Base-by-base conservation (phyloP, 225 moss, liverwort and hornwort genomes). In the Pleurozium schreberi region DNA sequence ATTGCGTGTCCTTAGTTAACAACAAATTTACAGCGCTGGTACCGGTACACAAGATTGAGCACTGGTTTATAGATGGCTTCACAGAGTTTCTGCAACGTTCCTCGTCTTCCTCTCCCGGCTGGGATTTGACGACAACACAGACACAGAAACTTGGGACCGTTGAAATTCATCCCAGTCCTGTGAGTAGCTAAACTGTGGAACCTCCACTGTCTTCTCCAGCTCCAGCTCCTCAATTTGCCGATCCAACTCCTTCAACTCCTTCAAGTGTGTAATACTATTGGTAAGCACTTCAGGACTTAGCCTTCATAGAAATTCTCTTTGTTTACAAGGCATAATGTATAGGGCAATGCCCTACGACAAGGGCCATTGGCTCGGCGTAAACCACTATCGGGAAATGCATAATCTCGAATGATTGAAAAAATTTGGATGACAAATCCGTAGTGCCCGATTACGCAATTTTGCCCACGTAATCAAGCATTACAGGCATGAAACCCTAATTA, bases 171-270 rank as follows among this genome's bases (percentile, higher is more conserved):
- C 57, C 14, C 81, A 79, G 61, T 53, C 49, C 60, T 62, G 61
- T 19, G 59, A 69, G 89, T 68, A 79, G 80, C 86, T 70, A 10
- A 73, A 52, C 42, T 88, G 53, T 43, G 55, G 52, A 63, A 28
- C 63, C 86, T 83, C 84, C 59, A 65, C 59, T 42, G 84, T 17
- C 69, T 92, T 86, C 87, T 94, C 95, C 81, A 94, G 70, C 84
- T 92, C 81, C 81, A 94, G 70, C 84, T 92, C 81, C 71, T 88
- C 91, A 45, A 96, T 71, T 61, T 92, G 70, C 49, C 85, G 60
- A 52, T 93, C 90, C 75, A 96, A 88, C 40, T 92, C 90, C 87
- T 93, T 89, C 78, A 96, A 91, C 40, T 92, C 90, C 87, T 93
- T 89, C 78, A 96, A 91, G 80, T 94, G 76, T 27, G 89, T 66